Base-by-base conservation (phyloP, 805 yeast species). In the Nakazawaea sp. region DNA sequence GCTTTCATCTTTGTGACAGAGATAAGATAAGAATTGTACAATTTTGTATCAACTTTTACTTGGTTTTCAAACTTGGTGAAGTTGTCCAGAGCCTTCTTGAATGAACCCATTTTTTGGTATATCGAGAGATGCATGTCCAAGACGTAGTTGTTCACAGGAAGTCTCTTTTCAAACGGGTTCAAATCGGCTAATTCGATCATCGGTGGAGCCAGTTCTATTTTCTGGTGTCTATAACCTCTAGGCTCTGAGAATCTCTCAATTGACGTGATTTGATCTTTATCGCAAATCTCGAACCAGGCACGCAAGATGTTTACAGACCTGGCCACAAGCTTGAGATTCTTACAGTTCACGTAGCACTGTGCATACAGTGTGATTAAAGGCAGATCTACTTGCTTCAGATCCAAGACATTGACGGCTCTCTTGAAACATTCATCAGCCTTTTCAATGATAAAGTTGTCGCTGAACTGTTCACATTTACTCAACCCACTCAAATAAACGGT, bases 231-330 rank as follows among this genome's bases (percentile, higher is more conserved):
- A 18, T 34, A 34, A 13, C 27, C 32, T 3, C 17, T 31, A 6
- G 42, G 38, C 13, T 39, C 38, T 2, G 18, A 10, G 20, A n/a
- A 39, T 27, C 42, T 34, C 5, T 34, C 10, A 4, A 29, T 23
- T 28, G 33, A 38, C 7, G 11, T 17, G 16, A 31, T 33, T 20
- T 33, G 21, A 18, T 33, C 38, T 23, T 30, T 29, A 3, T 38
- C 37, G 24, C 42, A 34, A 10, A 39, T 12, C 7, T 39, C 32
- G 29, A 39, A 39, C 38, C 38, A 39, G 5, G 33, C 16, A 19
- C 38, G 32, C 21, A 39, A 27, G 11, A 39, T 33, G 13, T 15
- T 33, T 17, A 30, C 17, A 12, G 38, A 30, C 18, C 32, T 30
- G 11, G 32, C 24, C 4, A 34, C 33, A 21, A 30, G 34, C 10